Base-by-base conservation (phyloP, 2,329 filamentous ascomycete genomes). In the Xylaria sp. region DNA sequence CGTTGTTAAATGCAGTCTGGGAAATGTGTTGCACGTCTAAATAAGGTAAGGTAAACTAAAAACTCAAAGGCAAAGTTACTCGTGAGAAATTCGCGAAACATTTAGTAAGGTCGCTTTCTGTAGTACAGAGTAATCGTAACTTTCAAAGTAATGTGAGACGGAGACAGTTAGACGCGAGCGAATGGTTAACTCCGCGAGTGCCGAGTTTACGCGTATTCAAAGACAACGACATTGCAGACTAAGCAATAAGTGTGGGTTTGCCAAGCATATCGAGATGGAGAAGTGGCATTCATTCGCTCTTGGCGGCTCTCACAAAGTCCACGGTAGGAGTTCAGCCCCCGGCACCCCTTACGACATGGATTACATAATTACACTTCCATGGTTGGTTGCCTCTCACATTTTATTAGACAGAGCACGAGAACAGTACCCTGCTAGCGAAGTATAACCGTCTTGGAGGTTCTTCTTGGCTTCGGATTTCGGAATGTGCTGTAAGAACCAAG, bases 101-200 rank as follows among this genome's bases (percentile, higher is more conserved):
- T 1, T 49, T 49, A 15, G 2, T 0, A 15, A 49, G 15, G 9
- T 26, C 11, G 3, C 28, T 15, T 31, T 17, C 5, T 31, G 13
- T 9, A 17, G 48, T 51, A 51, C 15, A 13, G 6, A 42, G 40
- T n/a, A 42, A n/a, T 17, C 36, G 10, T 11, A 38, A 1, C 36
- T 38, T 38, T 40, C 38, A 6, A 40, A 40, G 15, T 40, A 40
- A 13, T 40, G 13, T 15, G 38, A 15, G 38, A 4, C 48, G 48
- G 48, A 51, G 48, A 51, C 17, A 51, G 48, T 31, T 28, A 51
- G 26, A 31, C 48, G 48, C 48, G 48, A 51, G 48, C 48, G 26
- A 51, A 31, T 15, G 26, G 17, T 31, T 31, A 51, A 51, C 48
- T 51, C 48, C 48, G 46, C 10, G 48, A 51, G 26, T 15, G 26